These are phyloP conservation scores for Jaenimonas drosophilae DNA, from an alignment of 208 protist genomes.

Conservation along the genomic window DNA sequence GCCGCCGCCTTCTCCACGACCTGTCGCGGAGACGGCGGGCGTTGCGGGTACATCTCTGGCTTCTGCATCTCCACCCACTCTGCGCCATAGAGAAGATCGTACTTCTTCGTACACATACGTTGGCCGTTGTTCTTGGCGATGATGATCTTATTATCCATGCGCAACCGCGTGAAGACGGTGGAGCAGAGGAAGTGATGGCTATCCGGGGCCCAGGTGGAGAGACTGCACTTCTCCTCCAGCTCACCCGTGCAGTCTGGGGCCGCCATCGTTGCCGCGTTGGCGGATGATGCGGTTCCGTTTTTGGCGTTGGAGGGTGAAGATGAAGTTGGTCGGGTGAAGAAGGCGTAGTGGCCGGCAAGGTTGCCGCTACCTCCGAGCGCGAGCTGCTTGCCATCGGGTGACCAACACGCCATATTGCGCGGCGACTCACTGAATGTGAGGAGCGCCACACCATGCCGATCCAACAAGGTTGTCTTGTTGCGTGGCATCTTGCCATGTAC, in stretches of 20 bases:
- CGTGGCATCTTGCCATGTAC: conserved; percentile 85
- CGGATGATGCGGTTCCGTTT: too few species aligned
- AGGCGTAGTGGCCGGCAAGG: conserved; percentile 79
- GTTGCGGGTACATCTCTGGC: conserved; percentile 18
- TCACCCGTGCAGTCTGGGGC: conserved; percentile 32
- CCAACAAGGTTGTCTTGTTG: conserved; percentile 85
- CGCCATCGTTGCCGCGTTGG: conserved; percentile 1
- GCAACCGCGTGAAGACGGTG: conserved; percentile 72
- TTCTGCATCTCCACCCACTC: conserved; percentile 54
- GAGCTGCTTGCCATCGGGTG: conserved; percentile 58
- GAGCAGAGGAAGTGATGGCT: conserved; percentile 74
- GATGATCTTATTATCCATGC: conserved; percentile 79
- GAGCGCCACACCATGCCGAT: conserved; percentile 59
- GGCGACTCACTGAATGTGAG: conserved; percentile 81
- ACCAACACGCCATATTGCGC: conserved; percentile 74
- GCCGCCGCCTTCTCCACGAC: conserved; percentile 47
- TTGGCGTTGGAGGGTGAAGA: background rate
- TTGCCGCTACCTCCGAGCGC: conserved; percentile 82
- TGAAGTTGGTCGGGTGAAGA: conserved; percentile 20
- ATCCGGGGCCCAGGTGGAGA: conserved; percentile 71
- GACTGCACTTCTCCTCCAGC: conserved; percentile 84
- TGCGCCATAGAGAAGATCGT: conserved; percentile 61
- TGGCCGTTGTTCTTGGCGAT: conserved; percentile 69
- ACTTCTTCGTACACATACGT: conserved; percentile 63
- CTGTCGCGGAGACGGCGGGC: conserved; percentile 34